Evolutionary conservation across 2,329 filamentous ascomycete genomes (phyloP).

Genomic region (Neoarthrinium moseri): DNA sequence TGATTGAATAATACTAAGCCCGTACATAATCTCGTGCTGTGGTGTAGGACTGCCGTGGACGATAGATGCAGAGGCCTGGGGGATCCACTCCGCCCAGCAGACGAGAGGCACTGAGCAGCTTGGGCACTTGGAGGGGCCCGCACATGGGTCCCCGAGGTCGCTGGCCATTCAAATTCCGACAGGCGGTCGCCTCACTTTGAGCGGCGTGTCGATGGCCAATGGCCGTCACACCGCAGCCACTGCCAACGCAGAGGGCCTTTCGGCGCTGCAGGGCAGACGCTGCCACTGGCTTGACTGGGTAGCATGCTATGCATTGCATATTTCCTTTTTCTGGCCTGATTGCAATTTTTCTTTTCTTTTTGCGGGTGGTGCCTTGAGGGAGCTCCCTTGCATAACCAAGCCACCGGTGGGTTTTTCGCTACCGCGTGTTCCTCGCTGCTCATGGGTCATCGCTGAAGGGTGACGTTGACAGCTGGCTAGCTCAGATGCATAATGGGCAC

Average conservation of each 20-base stretch:
- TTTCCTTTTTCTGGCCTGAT: too few species aligned
- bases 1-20: too few species aligned
- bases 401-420: not conserved
- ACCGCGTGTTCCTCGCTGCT: not conserved
- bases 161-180: constrained; percentile 25
- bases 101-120: too few species aligned
- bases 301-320: constrained; percentile 19
- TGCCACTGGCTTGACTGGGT: constrained; percentile 18
- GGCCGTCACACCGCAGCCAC: constrained; percentile 11
- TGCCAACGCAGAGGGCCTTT: constrained; percentile 13
- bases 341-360: too few species aligned
- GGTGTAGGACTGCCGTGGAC: too few species aligned
- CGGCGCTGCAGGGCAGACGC: constrained; percentile 21
- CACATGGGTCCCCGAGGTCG: too few species aligned
- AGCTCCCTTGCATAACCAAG: not conserved
- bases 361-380: not conserved
- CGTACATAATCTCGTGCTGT: too few species aligned
- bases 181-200: constrained; percentile 28
- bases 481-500: not conserved
- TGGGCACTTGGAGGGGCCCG: too few species aligned
- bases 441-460: constrained; percentile 3
- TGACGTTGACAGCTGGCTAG: constrained; percentile 9
- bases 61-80: too few species aligned
- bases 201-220: constrained; percentile 27
- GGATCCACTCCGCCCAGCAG: too few species aligned